Evolutionary conservation across 108 stramenopile species (phyloP), one percentile per base, ranked within the genome.

Genomic region (Cyclotella atomus): DNA sequence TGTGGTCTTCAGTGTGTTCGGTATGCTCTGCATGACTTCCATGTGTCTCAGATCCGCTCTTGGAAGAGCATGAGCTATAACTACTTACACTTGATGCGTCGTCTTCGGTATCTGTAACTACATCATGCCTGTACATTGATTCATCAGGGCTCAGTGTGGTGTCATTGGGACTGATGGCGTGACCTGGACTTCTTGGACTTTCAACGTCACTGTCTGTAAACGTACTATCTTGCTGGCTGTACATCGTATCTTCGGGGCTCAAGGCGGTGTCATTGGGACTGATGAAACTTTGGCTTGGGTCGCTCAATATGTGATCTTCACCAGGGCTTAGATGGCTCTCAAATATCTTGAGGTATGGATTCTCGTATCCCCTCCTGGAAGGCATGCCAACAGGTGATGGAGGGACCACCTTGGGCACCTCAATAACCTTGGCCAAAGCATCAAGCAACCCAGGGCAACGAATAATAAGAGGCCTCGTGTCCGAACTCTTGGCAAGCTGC

Each of bases 381-480:
- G 38, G 7, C 35, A 54, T 34, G 33, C 56, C 67, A 15, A 12
- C 64, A 25, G 30, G 30, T 46, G 47, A 1, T 3, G 65, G 56
- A 45, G 52, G 41, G 2, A 56, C 17, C 19, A 35, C 23, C 36
- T 55, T 70, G 20, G 68, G 76, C 43, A 77, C 78, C 25, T 79
- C 75, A 59, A 93, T 78, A 4, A 89, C 85, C 47, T 38, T 52
- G 2, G 59, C 23, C 14, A 93, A 33, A 0, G 91, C 81, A 64
- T 84, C 84, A 45, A 93, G 46, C 50, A 93, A 56, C 20, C 79
- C 85, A 23, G 82, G 83, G 36, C 87, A 68, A 61, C 84, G 74
- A 0, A 73, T 85, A 81, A 93, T 83, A n/a, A 86, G 76, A 17
- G 75, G 61, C 30, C 88, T 53, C 20, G 90, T 89, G 46, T 93